Conservation (phyloP, 2,329 filamentous ascomycete species). For the Epichloe gansuensis region DNA sequence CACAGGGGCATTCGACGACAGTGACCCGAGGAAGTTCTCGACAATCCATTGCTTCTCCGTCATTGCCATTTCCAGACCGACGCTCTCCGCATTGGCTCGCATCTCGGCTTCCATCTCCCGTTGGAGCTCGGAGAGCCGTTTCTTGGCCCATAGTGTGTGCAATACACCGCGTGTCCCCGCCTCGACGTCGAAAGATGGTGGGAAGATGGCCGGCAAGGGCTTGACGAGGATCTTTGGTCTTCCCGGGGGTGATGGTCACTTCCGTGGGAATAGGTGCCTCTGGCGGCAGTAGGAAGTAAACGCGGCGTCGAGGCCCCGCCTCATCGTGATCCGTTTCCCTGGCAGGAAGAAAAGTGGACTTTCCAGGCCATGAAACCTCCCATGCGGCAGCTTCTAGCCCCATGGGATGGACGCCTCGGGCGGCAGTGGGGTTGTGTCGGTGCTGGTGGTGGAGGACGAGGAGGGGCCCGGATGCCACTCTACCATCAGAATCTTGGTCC, state of each 20-base stretch:
- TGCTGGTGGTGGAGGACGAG: background rate
- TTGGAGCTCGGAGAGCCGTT: constrained; percentile 61
- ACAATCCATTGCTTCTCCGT: constrained; percentile 81
- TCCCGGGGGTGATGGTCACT: constrained; percentile 46
- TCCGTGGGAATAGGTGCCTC: constrained; percentile 58
- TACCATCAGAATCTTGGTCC: constrained; percentile 86
- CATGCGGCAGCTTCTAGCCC: constrained; percentile 32
- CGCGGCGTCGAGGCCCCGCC: constrained; percentile 38
- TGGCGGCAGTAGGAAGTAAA: constrained; percentile 74
- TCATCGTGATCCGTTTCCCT: constrained; percentile 25
- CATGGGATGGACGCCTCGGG: constrained; percentile 2
- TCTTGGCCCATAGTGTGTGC: constrained; percentile 85
- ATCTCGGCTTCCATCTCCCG: constrained; percentile 66
- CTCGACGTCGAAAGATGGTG: constrained; percentile 58
- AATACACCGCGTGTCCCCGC: constrained; percentile 70
- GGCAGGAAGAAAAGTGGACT: constrained; percentile 57
- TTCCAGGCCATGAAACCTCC: constrained; percentile 77
- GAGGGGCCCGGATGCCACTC: constrained; percentile 55
- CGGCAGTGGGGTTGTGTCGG: background rate
- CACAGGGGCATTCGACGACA: constrained; percentile 14
- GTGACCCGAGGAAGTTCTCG: constrained; percentile 48
- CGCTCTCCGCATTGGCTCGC: constrained; percentile 62
- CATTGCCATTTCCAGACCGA: constrained; percentile 72
- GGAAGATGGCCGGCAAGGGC: constrained; percentile 77
- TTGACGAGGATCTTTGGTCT: constrained; percentile 47